Evolutionary conservation across 1,139 yeast genomes (phyloP), one percentile per base, ranked within the genome.

Genomic region (Sugiyamaella novakii): DNA sequence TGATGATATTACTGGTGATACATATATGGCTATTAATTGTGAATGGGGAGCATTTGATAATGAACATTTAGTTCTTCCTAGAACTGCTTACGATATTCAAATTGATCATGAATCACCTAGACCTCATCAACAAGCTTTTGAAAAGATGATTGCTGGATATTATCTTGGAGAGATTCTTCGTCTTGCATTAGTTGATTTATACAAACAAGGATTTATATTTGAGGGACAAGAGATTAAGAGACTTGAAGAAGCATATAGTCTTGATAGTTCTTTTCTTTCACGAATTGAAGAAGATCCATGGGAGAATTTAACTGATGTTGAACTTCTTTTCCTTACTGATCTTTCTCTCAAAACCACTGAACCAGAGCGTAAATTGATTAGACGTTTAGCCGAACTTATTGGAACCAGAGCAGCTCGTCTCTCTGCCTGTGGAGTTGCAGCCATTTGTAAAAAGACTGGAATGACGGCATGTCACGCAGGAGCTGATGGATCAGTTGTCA

Each of bases 31-130:
- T 48, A 91, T 92, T 70, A 92, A 92, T 76, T 91, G 98, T 76
- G 98, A 92, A 74, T 92, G 92, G 73, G 98, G 98, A 63, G 92
- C 98, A 5, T 92, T 92, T 66, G 98, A 92, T 71, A 91, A 88
- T 66, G 96, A 88, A 70, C 95, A 85, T 65, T 57, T 54, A 33
- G 58, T 69, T 11, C 79, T 92, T 61, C 98, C 98, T 67, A 81
- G 97, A 74, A 91, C 96, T 57, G 83, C 83, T 66, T 91, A 83
- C 68, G 98, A 92, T 69, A 66, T 83, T 51, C 75, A 73, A 59
- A 83, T 92, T 57, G 98, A 92, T 70, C 74, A 73, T 39, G 84
- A 86, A 64, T 85, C 95, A 42, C 98, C 98, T 63, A 85, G 97
- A 73, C 98, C 98, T 46, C 91, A 94, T 59, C 96, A 91, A 73